Conservation (phyloP, 225 moss, liverwort and hornwort genomes). For the Thuidium tamariscinum region DNA sequence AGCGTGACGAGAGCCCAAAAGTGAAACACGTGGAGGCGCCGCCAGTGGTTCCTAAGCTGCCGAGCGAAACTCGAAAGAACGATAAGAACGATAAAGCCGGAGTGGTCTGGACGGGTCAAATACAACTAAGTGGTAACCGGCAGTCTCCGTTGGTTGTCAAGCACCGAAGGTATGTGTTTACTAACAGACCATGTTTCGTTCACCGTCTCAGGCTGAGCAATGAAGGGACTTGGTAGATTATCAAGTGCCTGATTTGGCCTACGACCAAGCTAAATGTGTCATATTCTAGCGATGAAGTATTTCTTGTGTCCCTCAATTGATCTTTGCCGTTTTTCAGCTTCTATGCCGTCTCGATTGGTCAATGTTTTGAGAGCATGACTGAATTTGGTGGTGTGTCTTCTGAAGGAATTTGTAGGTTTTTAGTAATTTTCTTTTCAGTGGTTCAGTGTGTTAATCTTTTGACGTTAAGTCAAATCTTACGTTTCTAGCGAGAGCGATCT, state of each 20-base stretch:
- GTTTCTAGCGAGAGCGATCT: background rate
- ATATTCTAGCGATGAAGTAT: background rate
- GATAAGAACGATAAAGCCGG: slow-evolving; percentile 25
- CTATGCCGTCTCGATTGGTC: background rate
- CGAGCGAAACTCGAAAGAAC: background rate
- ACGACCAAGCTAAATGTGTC: background rate
- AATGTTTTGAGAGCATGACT: background rate
- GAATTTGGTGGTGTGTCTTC: background rate
- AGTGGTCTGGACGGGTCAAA: slow-evolving; percentile 32
- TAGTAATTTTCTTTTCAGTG: background rate
- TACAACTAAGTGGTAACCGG: slow-evolving; percentile 50
- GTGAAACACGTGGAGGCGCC: slow-evolving; percentile 2
- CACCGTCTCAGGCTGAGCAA: background rate
- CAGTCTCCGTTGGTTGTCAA: slow-evolving; percentile 32
- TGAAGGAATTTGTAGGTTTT: background rate
- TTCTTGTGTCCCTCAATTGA: background rate
- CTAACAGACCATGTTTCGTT: background rate
- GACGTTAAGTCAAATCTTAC: background rate
- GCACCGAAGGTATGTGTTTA: slow-evolving; percentile 30
- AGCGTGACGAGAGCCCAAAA: slow-evolving; percentile 15
- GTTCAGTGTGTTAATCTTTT: background rate
- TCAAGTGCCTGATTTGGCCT: background rate
- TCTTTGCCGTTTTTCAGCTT: background rate
- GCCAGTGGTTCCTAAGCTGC: slow-evolving; percentile 2
- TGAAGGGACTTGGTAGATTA: background rate